Conservation (phyloP, 2,329 filamentous ascomycete genomes). For the Sclerotinia borealis region DNA sequence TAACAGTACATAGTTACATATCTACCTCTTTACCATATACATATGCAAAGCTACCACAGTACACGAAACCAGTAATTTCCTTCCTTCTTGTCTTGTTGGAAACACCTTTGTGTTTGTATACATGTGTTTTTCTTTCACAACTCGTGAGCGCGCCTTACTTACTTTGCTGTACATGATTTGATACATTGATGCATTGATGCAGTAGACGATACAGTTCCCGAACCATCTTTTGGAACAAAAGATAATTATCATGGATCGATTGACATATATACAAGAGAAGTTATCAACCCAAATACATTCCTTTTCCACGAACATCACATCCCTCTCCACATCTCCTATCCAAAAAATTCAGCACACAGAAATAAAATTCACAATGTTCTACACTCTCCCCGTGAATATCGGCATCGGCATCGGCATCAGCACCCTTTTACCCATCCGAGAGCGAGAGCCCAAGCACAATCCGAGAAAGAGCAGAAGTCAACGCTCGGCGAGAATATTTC, state of each 20-base stretch:
- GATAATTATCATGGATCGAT: neutral
- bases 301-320: neutral
- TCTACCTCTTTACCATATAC: neutral
- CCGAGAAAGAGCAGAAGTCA: neutral
- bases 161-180: too few species aligned
- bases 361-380: neutral
- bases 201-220: neutral
- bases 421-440: neutral
- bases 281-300: neutral
- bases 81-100: neutral
- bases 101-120: neutral
- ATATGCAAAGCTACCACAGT: neutral
- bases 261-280: neutral
- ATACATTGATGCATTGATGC: neutral
- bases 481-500: neutral
- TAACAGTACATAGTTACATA: too few species aligned
- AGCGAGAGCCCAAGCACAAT: neutral
- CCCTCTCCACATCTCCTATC: neutral
- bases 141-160: neutral
- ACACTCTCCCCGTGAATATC: neutral
- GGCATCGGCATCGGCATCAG: neutral
- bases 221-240: neutral
- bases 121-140: neutral
- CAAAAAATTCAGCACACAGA: neutral
- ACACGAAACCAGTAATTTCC: neutral